Base-by-base conservation (phyloP, 2,329 filamentous ascomycete genomes). In the Alternaria ventricosa region DNA sequence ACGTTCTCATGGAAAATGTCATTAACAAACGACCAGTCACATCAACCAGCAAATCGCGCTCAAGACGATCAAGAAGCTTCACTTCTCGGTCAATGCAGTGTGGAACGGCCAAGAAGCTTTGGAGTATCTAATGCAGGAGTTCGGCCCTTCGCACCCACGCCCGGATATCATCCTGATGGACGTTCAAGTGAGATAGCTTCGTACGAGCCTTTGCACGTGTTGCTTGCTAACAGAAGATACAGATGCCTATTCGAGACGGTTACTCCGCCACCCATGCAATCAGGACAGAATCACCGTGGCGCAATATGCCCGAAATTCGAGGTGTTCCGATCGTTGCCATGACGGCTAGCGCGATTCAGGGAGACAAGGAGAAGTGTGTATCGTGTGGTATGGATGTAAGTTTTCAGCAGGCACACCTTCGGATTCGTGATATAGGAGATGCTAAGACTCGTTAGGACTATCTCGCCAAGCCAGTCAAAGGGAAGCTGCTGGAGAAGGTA, bases 41-140 rank as follows among this genome's bases (percentile, higher is more conserved):
- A 90, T 91, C 65, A 92, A 92, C 69, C 90, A 93, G 74, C 90
- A 92, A 73, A 93, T 93, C 66, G 92, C 92, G 3, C 86, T 90
- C 25, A 92, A 90, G 72, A 92, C 90, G 0, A 92, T 94, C 67
- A 86, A 84, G 62, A 92, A 92, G 72, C 85, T 94, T 10, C 89
- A 90, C 1, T 94, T 94, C 71, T 86, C 86, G 5, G 91, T 91
- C 5, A 86, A 84, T 7, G 91, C 91, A 1, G 88, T 89, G 0
- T 93, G 90, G 89, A 93, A 94, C 70, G 92, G 92, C 23, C 88
- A 91, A 75, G 92, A 95, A 74, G 92, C 91, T 1, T 83, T 95
- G 15, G 89, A 94, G 20, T 94, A 94, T 75, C 82, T 95, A 15
- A 64, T 79, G 13, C 76, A 86, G 50, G 84, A 84, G 3, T 86